Percentiles rank a stretch among this genome's conserved stretches.
Evolutionary conservation across 495 filamentous ascomycete species (phyloP).

Genomic region (Penicillium cosmopolitanum): DNA sequence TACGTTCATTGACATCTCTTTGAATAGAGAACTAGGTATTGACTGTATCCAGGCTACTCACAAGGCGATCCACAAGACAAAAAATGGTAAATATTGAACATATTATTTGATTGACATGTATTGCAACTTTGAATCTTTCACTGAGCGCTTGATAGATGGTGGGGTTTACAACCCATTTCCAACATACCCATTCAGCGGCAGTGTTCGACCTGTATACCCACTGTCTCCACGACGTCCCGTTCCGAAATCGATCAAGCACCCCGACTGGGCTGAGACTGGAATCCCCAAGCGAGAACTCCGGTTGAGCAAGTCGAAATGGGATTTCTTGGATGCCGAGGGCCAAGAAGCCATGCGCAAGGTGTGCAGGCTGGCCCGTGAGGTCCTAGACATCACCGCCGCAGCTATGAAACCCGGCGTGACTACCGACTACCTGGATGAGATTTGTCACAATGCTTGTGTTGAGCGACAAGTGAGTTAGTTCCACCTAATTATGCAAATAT

Average conservation of each 20-base stretch:
- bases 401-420: constrained; percentile 73
- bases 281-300: constrained; percentile 66
- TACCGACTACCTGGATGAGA: constrained; percentile 80
- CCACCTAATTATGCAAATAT: not conserved
- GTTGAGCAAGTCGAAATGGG: constrained; percentile 63
- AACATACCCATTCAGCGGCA: constrained; percentile 70
- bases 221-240: constrained; percentile 65
- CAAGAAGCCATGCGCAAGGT: constrained; percentile 79
- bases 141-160: constrained; percentile 72
- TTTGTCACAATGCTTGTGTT: constrained; percentile 80
- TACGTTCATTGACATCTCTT: not conserved
- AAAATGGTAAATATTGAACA: constrained; percentile 47
- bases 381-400: constrained; percentile 76
- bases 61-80: constrained; percentile 56
- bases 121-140: constrained; percentile 50
- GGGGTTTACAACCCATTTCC: constrained; percentile 79
- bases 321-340: constrained; percentile 64
- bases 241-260: constrained; percentile 68
- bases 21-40: not conserved
- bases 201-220: constrained; percentile 74
- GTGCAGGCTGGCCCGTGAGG: constrained; percentile 72
- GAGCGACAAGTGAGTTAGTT: constrained; percentile 66
- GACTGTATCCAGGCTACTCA: constrained; percentile 60
- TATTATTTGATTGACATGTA: constrained; percentile 49
- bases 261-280: constrained; percentile 72